These are phyloP conservation scores for Darksidea phi DNA, from an alignment of 495 filamentous ascomycete genomes.

Conservation along the genomic window DNA sequence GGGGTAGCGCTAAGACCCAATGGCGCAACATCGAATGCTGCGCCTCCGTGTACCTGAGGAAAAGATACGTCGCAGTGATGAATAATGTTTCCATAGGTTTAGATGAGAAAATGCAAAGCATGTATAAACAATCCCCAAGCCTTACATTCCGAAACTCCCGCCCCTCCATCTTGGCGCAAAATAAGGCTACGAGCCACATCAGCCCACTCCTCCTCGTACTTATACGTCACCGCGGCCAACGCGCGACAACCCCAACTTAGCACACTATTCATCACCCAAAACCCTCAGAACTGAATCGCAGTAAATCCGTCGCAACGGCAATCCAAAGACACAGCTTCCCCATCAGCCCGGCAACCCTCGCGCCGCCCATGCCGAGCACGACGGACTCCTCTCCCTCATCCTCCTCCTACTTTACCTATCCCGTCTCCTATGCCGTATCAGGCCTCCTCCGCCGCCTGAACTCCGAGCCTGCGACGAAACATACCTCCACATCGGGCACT, in stretches of 20 bases:
- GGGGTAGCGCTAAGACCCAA: conserved; percentile 14
- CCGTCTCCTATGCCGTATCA: conserved; percentile 41
- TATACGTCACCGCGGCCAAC: background rate
- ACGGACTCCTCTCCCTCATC: conserved; percentile 25
- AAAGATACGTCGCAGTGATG: background rate
- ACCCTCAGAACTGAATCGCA: background rate
- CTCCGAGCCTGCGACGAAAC: conserved; percentile 31
- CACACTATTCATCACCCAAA: background rate
- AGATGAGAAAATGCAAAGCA: background rate
- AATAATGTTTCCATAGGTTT: background rate
- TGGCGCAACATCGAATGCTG: conserved; percentile 7
- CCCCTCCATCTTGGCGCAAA: no score
- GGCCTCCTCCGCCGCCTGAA: conserved; percentile 43
- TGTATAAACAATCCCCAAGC: background rate
- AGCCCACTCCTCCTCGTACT: background rate
- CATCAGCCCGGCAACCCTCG: background rate
- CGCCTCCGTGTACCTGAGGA: conserved; percentile 12
- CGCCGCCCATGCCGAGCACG: conserved; percentile 29
- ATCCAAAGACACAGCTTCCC: background rate
- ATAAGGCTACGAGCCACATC: background rate
- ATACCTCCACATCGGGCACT: conserved; percentile 15
- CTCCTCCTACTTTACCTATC: conserved; percentile 44
- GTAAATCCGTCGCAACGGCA: background rate
- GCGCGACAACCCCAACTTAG: background rate
- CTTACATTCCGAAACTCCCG: background rate